Base-by-base conservation (phyloP, 106 monocot genomes). In the Triglochin maritima region DNA sequence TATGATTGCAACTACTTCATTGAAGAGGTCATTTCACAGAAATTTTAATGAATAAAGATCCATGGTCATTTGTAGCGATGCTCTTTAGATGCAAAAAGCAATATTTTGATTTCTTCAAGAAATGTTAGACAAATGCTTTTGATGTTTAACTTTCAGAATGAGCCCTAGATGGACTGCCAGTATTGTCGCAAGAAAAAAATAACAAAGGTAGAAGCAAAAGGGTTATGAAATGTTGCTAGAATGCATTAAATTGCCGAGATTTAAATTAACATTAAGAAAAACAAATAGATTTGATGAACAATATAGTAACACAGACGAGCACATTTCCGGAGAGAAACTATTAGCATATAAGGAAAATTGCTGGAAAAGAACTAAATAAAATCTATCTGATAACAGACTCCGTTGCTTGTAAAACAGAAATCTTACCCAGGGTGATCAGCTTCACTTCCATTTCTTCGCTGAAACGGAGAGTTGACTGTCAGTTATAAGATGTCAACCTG, bases 381-480 rank as follows among this genome's bases (percentile, higher is more conserved):
- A 29, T 29, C 29, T 29, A 29, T 29, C 1, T 29, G 29, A 29
- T n/a, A 55, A 55, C 3, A 7, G 54, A 10, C 6, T 11, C 9
- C 9, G 9, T 8, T 6, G 55, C 14, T 9, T 12, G 55, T 6
- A 55, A 55, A 12, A 9, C 41, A 68, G 29, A 4, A 44, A 69
- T 46, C 65, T 73, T 69, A 80, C 83, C 73, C 46, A 45, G 12
- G 67, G 3, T 47, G 47, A 50, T 67, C 80, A 62, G 69, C 17
- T 17, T 29, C 44, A 77, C 73, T 74, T 2, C 70, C 46, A 13
- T 45, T 74, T 47, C 56, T 51, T 67, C 63, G 77, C 83, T 80
- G 65, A 66, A 77, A 65, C 7, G 64, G 63, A 59, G 67, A 6
- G 60, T 46, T n/a, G 14, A 9, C 55, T 3, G 14, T 55, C 8